Base-by-base conservation (phyloP, 1,284 basidiomycete genomes). In the Ustilago trichophora region DNA sequence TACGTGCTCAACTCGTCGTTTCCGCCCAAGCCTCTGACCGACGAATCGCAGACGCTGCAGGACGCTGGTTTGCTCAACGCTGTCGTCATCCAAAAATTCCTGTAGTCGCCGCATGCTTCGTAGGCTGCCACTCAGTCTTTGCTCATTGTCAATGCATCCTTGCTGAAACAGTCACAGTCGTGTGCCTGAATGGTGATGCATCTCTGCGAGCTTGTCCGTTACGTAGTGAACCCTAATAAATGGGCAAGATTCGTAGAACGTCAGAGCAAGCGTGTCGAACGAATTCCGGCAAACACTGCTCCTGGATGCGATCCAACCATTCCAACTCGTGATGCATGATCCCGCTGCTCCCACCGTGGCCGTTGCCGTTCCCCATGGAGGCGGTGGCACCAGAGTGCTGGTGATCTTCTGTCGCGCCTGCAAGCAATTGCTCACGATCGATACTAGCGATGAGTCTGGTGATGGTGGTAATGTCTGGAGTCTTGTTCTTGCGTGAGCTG, bases 11-110 rank as follows among this genome's bases (percentile, higher is more conserved):
- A 74, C 25, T 36, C 76, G 3, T 74, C 70, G 11, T 81, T 81
- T 67, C 80, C 80, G 18, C 80, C 80, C 11, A 76, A 80, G 45
- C 66, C 77, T 9, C 21, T 81, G n/a, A 50, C 44, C 1, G 77
- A 80, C 51, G 76, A 80, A 50, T 46, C 64, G 16, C 63, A 66
- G 46, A 72, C 73, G 13, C 37, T 81, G 22, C 65, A 75, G 31
- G 75, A 67, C 22, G 81, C 78, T 19, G 78, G 74, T 7, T 54
- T 81, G 18, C 42, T 75, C 33, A 79, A 78, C 42, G 51, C 78
- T 13, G 80, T 81, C 6, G 77, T 81, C 29, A 72, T 77, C 26
- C 76, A 77, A 33, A 71, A 79, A 55, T 64, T 78, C 45, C n/a
- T n/a, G n/a, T n/a, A n/a, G 16, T 10, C 16, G 4, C 21, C 3